Evolutionary conservation across 306 rosid genomes (phyloP), one percentile per base, ranked within the genome.

Genomic region (Glycyrrhiza uralensis): DNA sequence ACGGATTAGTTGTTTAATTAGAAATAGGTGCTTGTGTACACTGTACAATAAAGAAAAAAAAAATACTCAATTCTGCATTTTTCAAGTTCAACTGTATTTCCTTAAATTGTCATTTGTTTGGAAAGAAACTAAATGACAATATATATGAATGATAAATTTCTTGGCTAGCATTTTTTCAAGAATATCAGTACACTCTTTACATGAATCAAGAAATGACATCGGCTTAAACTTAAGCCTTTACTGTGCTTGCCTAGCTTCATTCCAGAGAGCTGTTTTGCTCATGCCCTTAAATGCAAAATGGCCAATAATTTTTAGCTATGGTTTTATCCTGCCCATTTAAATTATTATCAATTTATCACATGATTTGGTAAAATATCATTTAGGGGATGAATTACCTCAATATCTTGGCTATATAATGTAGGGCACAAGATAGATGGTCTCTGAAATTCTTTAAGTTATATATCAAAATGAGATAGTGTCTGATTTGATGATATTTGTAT

Each of bases 351-450:
- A 5, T 51, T 13, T 50, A 10, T 69, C 12, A 46, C 2, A 24
- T 36, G 15, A 18, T 56, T 44, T 33, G 54, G 44, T 35, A 24
- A 35, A 63, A 47, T 62, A 26, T 8, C 63, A 35, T 10, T 42
- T 42, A 6, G 15, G 11, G n/a, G 11, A 42, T 30, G 62, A 69
- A n/a, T n/a, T n/a, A 54, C 35, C 55, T 45, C 24, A 29, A 64
- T 12, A 19, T 51, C 41, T 24, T 61, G 0, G 23, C 45, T 19
- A 18, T 51, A 22, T 47, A 52, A 22, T 33, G 41, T 29, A 45
- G 62, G 19, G 28, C 46, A 12, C 32, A 72, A 72, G n/a, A n/a
- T n/a, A n/a, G 44, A 62, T 45, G 33, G 60, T 36, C 23, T 69
- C 64, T 56, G 50, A 32, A 54, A 24, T 49, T 65, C 29, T 73